A percentile compares a stretch with the other conserved stretches of the same genome.
Evolutionary conservation across 2,329 filamentous ascomycete genomes (phyloP).

Genomic region (Monosporascus sp.): DNA sequence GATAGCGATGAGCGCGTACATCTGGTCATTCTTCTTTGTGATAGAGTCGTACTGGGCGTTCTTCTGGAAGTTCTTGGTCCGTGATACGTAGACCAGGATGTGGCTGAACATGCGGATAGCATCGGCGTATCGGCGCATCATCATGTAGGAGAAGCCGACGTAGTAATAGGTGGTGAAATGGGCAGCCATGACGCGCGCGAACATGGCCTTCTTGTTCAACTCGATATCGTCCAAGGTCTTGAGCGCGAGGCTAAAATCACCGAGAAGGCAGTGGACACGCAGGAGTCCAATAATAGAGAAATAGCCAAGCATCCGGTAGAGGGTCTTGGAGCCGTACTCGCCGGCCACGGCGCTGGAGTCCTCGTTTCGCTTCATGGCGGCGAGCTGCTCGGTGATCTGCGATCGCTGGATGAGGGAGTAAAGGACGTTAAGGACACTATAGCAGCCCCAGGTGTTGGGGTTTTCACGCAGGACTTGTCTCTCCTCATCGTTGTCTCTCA

Average conservation of each 20-base stretch:
- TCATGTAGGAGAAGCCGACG: slow-evolving; percentile 99
- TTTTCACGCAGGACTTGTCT: slow-evolving; percentile 87
- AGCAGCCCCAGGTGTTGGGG: slow-evolving; percentile 99
- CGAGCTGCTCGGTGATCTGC: slow-evolving; percentile 96
- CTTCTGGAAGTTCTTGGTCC: slow-evolving; percentile 99
- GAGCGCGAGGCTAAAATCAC: slow-evolving; percentile 95
- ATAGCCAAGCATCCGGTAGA: slow-evolving; percentile 98
- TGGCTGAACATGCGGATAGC: slow-evolving; percentile 99
- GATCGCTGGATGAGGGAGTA: slow-evolving; percentile 98
- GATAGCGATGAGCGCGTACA: slow-evolving; percentile 98
- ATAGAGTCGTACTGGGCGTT: slow-evolving; percentile 97
- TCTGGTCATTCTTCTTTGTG: slow-evolving; percentile 99
- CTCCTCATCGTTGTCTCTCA: slow-evolving; percentile 81
- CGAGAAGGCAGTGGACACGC: slow-evolving; percentile 90
- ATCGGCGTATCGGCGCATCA: slow-evolving; percentile 99
- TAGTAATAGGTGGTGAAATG: slow-evolving; percentile 99
- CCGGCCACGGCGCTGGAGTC: slow-evolving; percentile 83
- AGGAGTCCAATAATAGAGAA: slow-evolving; percentile 98
- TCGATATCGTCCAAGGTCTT: slow-evolving; percentile 99
- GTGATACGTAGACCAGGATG: slow-evolving; percentile 96
- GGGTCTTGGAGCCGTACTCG: slow-evolving; percentile 87
- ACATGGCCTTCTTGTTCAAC: slow-evolving; percentile 99
- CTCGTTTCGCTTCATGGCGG: slow-evolving; percentile 89
- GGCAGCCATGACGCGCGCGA: slow-evolving; percentile 97
- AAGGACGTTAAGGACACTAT: slow-evolving; percentile 97